phyloP scores from a whole-genome alignment of 2,329 filamentous ascomycete genomes.

The Sphaceloma murrayae region DNA sequence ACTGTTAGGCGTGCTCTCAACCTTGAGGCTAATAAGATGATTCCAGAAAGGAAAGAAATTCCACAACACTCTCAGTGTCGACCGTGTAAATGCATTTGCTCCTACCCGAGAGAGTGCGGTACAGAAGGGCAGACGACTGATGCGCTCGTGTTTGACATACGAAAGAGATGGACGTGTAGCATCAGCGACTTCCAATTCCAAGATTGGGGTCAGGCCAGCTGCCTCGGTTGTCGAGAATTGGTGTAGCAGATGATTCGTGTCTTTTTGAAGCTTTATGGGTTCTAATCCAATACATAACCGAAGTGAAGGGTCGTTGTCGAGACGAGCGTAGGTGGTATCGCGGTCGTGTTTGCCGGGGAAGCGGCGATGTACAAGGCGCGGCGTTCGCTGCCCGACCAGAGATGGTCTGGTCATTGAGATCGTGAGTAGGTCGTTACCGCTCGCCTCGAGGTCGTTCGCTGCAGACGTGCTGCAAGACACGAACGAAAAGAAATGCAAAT shows the following conservation, averaged over 20 bases:
- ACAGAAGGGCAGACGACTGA: not conserved
- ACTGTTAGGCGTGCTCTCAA: not conserved
- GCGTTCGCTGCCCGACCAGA: not conserved
- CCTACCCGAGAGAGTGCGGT: not conserved
- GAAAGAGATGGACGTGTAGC: constrained; percentile 1
- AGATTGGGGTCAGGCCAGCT: constrained; percentile 12
- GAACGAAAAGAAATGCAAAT: constrained; percentile 4
- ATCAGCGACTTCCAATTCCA: not conserved
- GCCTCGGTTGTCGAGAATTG: not conserved
- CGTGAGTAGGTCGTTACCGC: constrained; percentile 4
- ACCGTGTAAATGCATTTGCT: constrained; percentile 11
- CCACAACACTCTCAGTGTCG: no score
- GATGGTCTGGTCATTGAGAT: not conserved
- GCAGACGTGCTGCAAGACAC: constrained; percentile 6
- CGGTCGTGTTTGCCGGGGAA: not conserved
- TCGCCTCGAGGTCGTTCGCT: constrained; percentile 1
- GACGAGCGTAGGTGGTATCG: not conserved
- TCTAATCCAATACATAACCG: constrained; percentile 10
- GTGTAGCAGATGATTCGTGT: constrained; percentile 2
- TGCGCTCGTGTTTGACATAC: constrained; percentile 1
- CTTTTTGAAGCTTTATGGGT: constrained; percentile 7
- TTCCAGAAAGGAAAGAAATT: not conserved
- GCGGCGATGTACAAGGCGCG: not conserved
- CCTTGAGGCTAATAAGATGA: not conserved
- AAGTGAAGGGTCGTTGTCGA: constrained; percentile 9